A percentile compares a stretch with the other conserved stretches of the same genome.
phyloP scores from a whole-genome alignment of 1,284 basidiomycete species.

The Moesziomyces globuligerus region DNA sequence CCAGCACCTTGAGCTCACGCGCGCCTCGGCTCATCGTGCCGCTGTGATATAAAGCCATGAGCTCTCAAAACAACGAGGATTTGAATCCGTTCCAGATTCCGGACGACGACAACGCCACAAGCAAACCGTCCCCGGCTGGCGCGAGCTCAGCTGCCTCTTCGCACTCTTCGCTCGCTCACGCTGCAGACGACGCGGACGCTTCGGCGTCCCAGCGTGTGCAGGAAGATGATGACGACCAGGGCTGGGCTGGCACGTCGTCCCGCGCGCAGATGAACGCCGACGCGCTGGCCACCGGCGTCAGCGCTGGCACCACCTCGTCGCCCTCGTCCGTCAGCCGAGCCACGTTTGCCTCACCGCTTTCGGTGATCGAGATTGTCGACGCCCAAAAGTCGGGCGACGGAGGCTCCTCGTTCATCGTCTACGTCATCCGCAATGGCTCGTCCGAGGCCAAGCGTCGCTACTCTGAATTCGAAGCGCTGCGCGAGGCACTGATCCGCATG shows the following conservation, averaged over 20 bases:
- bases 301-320: constrained; percentile 3
- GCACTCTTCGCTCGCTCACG: constrained; percentile 16
- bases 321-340: constrained; percentile 17
- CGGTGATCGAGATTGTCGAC: constrained; percentile 72
- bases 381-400: constrained; percentile 91
- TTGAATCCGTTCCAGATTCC: constrained; percentile 51
- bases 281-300: not conserved
- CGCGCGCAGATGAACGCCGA: constrained; percentile 17
- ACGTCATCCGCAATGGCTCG: constrained; percentile 87
- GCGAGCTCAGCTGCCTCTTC: constrained; percentile 17
- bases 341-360: constrained; percentile 36
- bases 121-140: constrained; percentile 7
- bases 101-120: constrained; percentile 25
- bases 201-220: constrained; percentile 6
- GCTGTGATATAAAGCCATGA: too few relatives aligned
- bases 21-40: too few relatives aligned
- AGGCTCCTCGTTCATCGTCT: constrained; percentile 88
- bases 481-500: constrained; percentile 82
- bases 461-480: constrained; percentile 95
- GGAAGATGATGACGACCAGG: constrained; percentile 34
- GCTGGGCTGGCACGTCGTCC: constrained; percentile 38
- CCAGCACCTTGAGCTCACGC: not conserved
- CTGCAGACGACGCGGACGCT: not conserved
- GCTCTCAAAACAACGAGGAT: constrained; percentile 17
- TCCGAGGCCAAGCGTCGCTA: constrained; percentile 89